Evolutionary conservation across 805 yeast genomes (phyloP).

Genomic region (Diddensiella caesifluorescens): DNA sequence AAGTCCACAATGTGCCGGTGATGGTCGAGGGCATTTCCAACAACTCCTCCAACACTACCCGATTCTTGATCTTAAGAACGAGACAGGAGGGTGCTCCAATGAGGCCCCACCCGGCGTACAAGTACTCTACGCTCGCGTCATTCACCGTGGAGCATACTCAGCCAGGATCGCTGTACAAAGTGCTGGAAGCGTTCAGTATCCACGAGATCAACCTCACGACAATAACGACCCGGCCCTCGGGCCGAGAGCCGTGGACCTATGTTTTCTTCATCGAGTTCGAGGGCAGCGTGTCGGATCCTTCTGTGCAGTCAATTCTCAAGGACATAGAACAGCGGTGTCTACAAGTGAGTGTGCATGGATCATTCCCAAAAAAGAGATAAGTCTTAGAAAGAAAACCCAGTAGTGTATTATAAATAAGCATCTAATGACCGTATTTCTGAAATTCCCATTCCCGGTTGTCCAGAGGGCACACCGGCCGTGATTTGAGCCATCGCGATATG

Average conservation of each 20-base stretch:
- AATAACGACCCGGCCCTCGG: slow-evolving; percentile 74
- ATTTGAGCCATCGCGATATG: slow-evolving; percentile 89
- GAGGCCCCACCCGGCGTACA: slow-evolving; percentile 15
- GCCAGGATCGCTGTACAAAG: slow-evolving; percentile 71
- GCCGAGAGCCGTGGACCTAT: slow-evolving; percentile 67
- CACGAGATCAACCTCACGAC: slow-evolving; percentile 60
- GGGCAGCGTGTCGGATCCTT: slow-evolving; percentile 29
- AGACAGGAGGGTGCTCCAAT: neutral
- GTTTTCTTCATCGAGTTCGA: slow-evolving; percentile 73
- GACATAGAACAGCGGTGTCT: slow-evolving; percentile 43
- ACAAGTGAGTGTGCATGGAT: slow-evolving; percentile 55
- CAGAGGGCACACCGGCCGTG: slow-evolving; percentile 94
- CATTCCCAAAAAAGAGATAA: slow-evolving; percentile 38
- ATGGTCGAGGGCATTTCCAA: slow-evolving; percentile 60
- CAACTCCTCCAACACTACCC: slow-evolving; percentile 67
- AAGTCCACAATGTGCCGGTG: slow-evolving; percentile 53
- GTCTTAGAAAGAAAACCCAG: too few species aligned
- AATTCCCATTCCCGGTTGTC: slow-evolving; percentile 88
- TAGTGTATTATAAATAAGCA: neutral
- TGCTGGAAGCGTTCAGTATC: slow-evolving; percentile 51
- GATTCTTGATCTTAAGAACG: slow-evolving; percentile 65
- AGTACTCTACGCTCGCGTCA: slow-evolving; percentile 50
- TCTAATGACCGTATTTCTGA: slow-evolving; percentile 65
- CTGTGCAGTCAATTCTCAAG: slow-evolving; percentile 32
- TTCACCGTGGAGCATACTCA: slow-evolving; percentile 54